phyloP scores from a whole-genome alignment of 2,329 filamentous ascomycete species.

The Hymenotorrendiella dingleyae region DNA sequence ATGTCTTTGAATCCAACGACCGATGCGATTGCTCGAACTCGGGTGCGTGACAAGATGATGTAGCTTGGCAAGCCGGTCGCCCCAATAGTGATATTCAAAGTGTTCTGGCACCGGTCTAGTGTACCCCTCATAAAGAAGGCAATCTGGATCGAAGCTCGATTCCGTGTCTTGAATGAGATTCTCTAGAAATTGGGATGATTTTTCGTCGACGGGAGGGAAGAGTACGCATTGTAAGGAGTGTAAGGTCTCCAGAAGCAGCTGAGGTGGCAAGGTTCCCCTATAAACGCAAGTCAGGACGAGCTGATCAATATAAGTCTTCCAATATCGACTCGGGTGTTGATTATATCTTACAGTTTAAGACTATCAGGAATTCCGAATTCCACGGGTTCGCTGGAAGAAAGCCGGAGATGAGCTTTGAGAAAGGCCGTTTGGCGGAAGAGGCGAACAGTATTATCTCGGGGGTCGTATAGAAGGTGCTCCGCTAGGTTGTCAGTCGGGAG shows the following conservation, averaged over 20 bases:
- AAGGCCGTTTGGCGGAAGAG: constrained; percentile 14
- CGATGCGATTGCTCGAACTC: constrained; percentile 6
- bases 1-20: constrained; percentile 10
- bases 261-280: constrained; percentile 12
- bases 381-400: constrained; percentile 4
- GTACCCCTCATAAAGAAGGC: no score
- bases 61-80: constrained; percentile 7
- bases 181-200: no score
- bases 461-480: constrained; percentile 11
- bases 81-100: constrained; percentile 11
- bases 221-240: constrained; percentile 13
- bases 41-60: constrained; percentile 8
- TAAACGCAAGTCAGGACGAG: constrained; percentile 3
- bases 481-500: constrained; percentile 12
- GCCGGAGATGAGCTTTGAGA: constrained; percentile 12
- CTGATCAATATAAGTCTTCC: constrained; percentile 4
- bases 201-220: constrained; percentile 10
- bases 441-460: constrained; percentile 7
- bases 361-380: no score
- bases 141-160: no score
- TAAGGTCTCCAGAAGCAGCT: constrained; percentile 13
- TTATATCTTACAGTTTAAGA: no score
- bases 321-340: no score
- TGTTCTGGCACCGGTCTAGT: no score
- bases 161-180: no score